Base-by-base conservation (phyloP, 2,329 filamentous ascomycete genomes). In the Paecilomyces dactylethromorphus region DNA sequence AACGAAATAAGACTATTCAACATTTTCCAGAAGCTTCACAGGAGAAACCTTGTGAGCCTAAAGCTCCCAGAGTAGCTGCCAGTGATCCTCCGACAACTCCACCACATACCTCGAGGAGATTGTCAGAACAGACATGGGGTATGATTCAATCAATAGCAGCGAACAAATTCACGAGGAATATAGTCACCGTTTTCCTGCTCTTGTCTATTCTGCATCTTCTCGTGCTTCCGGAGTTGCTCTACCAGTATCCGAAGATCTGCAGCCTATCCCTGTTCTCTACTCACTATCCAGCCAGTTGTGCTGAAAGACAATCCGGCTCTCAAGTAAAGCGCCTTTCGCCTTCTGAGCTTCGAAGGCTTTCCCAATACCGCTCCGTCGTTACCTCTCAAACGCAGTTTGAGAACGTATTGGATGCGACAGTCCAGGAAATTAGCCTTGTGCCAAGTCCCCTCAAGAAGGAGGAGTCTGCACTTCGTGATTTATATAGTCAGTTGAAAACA, bases 141-240 rank as follows among this genome's bases (percentile, higher is more conserved):
- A 45, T 45, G n/a, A 3, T 45, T 5, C 15, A 18, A 10, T 45
- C n/a, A 10, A 45, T 45, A 61, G 52, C 15, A 58, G 55, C n/a
- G 22, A 5, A 10, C 32, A 24, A 18, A 21, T 15, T 15, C 50
- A 24, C 15, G 11, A 24, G 11, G 21, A 26, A 24, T 13, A 26
- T 29, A 26, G 12, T 52, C 3, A 26, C 22, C 6, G 13, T 52
- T n/a, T 52, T 26, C 22, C 50, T 52, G 5, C 50, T 52, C 21
- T 22, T 52, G 22, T 55, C 66, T 31, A 73, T 74, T 58, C 57
- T 66, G 18, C 71, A 74, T 60, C 60, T 74, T 11, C 67, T 74
- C 50, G 59, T 74, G 31, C 60, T 74, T 15, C 72, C 72, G n/a
- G 72, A 74, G 59, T 45, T 74, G 11, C 62, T 73, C 60, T 68